Evolutionary conservation across 305 asterid species (phyloP).

Genomic region (Solanum aculeatissimum): DNA sequence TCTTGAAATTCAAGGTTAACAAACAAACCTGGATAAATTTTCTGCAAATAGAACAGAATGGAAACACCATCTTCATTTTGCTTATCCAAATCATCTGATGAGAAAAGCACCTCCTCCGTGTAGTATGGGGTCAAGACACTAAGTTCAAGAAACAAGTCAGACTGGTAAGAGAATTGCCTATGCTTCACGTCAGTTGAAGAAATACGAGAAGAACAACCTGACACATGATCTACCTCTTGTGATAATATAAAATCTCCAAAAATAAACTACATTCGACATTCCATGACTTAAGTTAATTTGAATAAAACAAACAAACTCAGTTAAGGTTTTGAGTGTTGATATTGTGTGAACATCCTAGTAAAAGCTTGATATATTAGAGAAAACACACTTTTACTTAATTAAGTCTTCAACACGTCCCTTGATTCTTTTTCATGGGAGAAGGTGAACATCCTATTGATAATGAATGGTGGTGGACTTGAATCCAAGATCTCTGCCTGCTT

Average conservation of each 20-base stretch:
- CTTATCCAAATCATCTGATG: conserved; percentile 80
- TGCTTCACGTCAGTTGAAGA: background rate
- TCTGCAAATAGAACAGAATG: conserved; percentile 91
- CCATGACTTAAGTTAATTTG: background rate
- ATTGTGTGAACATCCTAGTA: background rate
- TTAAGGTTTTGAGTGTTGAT: background rate
- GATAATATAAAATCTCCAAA: background rate
- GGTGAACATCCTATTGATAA: background rate
- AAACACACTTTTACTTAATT: background rate
- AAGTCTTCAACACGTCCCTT: background rate
- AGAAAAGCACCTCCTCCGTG: conserved; percentile 93
- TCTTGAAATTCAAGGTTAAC: conserved; percentile 4
- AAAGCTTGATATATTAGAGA: background rate
- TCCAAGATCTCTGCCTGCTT: background rate
- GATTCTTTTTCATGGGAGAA: background rate
- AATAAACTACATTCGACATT: background rate
- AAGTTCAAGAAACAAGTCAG: background rate
- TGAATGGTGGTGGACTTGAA: background rate
- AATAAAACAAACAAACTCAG: background rate
- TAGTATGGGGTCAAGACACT: conserved; percentile 96
- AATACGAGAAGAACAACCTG: background rate
- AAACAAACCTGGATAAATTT: conserved; percentile 85
- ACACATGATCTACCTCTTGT: background rate
- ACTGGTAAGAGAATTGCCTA: background rate
- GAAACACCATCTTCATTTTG: conserved; percentile 99